These are phyloP conservation scores for Persicaria maculosa DNA, from an alignment of 148 eudicot genomes.

Conservation along the genomic window DNA sequence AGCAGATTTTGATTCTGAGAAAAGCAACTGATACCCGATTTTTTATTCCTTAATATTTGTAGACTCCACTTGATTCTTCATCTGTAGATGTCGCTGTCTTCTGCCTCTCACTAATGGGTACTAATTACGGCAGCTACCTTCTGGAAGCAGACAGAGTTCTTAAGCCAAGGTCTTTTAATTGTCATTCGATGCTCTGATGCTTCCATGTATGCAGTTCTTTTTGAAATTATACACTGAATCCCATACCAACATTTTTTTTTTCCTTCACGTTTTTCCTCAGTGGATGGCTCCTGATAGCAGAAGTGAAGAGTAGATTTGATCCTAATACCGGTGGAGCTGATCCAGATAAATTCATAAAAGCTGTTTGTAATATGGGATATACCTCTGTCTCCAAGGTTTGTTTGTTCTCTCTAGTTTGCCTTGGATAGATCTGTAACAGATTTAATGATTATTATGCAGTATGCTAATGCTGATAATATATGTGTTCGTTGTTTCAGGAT, in stretches of 20 bases:
- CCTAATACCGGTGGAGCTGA: conserved; percentile 88
- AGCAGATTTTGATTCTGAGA: not conserved
- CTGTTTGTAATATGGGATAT: conserved; percentile 73
- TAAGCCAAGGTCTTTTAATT: conserved; percentile 47
- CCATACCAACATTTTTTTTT: not conserved
- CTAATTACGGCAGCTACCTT: conserved; percentile 63
- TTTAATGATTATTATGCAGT: not conserved
- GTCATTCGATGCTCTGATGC: not conserved
- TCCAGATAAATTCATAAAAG: conserved; percentile 55
- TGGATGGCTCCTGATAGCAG: conserved; percentile 97
- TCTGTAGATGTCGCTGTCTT: conserved; percentile 83
- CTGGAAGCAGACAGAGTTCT: conserved; percentile 88
- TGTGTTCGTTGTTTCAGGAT: conserved; percentile 42
- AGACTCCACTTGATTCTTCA: conserved; percentile 79
- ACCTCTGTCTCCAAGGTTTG: conserved; percentile 45
- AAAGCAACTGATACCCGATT: not conserved
- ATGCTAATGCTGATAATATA: not conserved
- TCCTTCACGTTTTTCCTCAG: conserved; percentile 24
- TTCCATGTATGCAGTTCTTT: not conserved
- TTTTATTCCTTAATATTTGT: conserved; percentile 22
- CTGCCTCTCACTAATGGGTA: conserved; percentile 96
- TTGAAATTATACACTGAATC: not conserved
- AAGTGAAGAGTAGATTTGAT: conserved; percentile 93
- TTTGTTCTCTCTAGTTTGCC: not conserved
- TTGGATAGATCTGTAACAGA: not conserved